Base-by-base conservation (phyloP, 2,329 filamentous ascomycete genomes). In the Botryotinia calthae region DNA sequence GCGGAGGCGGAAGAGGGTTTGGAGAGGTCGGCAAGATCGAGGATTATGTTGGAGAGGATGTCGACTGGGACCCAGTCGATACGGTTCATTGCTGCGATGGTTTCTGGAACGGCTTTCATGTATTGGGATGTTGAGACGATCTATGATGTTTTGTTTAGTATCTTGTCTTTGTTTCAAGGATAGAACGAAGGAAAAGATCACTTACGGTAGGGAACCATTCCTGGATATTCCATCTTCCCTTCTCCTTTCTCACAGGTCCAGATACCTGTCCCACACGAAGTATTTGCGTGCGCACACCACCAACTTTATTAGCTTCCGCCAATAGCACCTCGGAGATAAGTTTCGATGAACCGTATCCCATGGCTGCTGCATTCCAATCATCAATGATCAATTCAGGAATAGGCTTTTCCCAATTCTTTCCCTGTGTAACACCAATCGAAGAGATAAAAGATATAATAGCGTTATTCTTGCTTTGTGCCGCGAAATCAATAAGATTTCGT, bases 161-260 rank as follows among this genome's bases (percentile, higher is more conserved):
- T 37, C 8, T 37, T 7, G 37, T 37, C 37, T 37, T 37, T 37
- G 7, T 37, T 9, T 37, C 8, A 37, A 37, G 7, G 37, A 37
- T 37, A 37, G 37, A 37, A 8, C 37, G 37, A 37, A 4, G 25
- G 31, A 8, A 31, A 4, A 28, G 37, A 20, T 51, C 12, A 62
- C 72, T 62, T 72, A 72, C 65, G 22, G 65, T 82, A 0, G 88
- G 88, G 3, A 90, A 78, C 85, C 87, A 90, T 74, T 90, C 88
- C 14, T 86, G 83, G 34, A 79, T 81, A 74, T 87, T 89, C 88
- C 88, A 90, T 40, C 77, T 75, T 0, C 87, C 87, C 20, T 44
- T 48, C n/a, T 78, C 72, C 18, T 73, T 78, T 25, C 81, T 79
- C 10, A 76, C 37, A 0, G 85, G 83, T 0, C 85, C 85, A 1